Conservation (phyloP, 2,329 filamentous ascomycete species). For the Nothophoma quercina region DNA sequence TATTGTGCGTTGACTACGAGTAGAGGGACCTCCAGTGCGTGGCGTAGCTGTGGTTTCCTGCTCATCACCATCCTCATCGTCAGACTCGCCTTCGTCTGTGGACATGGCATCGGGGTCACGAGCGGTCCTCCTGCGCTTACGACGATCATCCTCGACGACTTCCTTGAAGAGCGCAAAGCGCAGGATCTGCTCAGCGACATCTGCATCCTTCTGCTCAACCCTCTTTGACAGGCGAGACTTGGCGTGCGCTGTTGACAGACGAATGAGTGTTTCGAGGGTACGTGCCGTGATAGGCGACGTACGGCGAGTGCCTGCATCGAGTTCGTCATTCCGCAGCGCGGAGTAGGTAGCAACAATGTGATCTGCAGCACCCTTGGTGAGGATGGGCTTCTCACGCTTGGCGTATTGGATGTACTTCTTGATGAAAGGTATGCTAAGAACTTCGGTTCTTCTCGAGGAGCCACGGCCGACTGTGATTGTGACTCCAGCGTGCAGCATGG, state of each 20-base stretch:
- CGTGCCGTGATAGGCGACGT: slow-evolving; percentile 96
- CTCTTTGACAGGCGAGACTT: slow-evolving; percentile 87
- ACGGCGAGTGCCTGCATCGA: slow-evolving; percentile 90
- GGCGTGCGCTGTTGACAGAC: slow-evolving; percentile 93
- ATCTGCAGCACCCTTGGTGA: slow-evolving; percentile 90
- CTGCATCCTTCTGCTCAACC: slow-evolving; percentile 88
- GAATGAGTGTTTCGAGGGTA: slow-evolving; percentile 97
- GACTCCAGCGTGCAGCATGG: slow-evolving; percentile 93
- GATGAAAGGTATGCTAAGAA: slow-evolving; percentile 95
- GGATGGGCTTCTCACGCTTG: slow-evolving; percentile 86
- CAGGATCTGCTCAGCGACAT: slow-evolving; percentile 86
- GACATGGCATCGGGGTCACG: slow-evolving; percentile 63
- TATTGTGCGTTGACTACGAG: slow-evolving; percentile 39
- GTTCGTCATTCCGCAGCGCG: slow-evolving; percentile 90
- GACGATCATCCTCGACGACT: slow-evolving; percentile 78
- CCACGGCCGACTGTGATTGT: slow-evolving; percentile 77
- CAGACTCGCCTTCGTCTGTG: slow-evolving; percentile 65
- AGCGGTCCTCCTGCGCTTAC: slow-evolving; percentile 82
- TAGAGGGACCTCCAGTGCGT: slow-evolving; percentile 51
- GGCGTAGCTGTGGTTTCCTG: slow-evolving; percentile 35
- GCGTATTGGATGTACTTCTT: slow-evolving; percentile 99
- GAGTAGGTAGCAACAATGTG: slow-evolving; percentile 93
- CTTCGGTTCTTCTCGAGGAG: slow-evolving; percentile 78
- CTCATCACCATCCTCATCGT: slow-evolving; percentile 67
- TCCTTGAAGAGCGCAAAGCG: slow-evolving; percentile 98